Conservation (phyloP, 495 filamentous ascomycete species). For the Pyrenula aspistea region DNA sequence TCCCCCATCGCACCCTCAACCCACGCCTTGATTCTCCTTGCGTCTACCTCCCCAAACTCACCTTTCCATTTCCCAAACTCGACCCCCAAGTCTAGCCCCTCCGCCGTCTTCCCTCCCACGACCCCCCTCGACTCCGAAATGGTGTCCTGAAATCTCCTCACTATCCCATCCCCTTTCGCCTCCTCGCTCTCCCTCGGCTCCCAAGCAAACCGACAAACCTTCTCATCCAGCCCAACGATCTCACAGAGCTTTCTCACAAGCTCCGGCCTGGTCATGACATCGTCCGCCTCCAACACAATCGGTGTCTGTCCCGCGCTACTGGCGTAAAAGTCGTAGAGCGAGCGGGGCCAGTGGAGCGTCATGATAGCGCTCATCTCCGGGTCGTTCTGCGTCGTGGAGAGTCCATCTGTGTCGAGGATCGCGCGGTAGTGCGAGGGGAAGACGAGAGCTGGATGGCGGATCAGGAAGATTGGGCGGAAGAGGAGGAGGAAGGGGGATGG, state of each 20-base stretch:
- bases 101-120: constrained; percentile 21
- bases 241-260: constrained; percentile 20
- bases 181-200: constrained; percentile 4
- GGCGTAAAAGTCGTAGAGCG: constrained; percentile 23
- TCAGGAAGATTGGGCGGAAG: constrained; percentile 25
- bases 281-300: constrained; percentile 31
- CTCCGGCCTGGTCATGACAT: constrained; percentile 24
- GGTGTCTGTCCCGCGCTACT: constrained; percentile 14
- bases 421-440: constrained; percentile 26
- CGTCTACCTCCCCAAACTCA: constrained; percentile 31
- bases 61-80: constrained; percentile 32
- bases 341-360: constrained; percentile 20
- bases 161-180: constrained; percentile 5
- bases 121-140: constrained; percentile 23
- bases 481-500: constrained; percentile 24
- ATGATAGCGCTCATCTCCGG: constrained; percentile 11
- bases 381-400: constrained; percentile 5
- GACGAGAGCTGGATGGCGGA: constrained; percentile 29
- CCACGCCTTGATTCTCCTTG: constrained; percentile 17
- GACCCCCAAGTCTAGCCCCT: constrained; percentile 19
- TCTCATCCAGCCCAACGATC: constrained; percentile 21
- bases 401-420: constrained; percentile 6
- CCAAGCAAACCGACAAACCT: constrained; percentile 26
- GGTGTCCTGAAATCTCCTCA: constrained; percentile 6
- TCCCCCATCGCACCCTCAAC: constrained; percentile 31